phyloP scores from a whole-genome alignment of 164 flowering plant species.

The Vitis rupestris region DNA sequence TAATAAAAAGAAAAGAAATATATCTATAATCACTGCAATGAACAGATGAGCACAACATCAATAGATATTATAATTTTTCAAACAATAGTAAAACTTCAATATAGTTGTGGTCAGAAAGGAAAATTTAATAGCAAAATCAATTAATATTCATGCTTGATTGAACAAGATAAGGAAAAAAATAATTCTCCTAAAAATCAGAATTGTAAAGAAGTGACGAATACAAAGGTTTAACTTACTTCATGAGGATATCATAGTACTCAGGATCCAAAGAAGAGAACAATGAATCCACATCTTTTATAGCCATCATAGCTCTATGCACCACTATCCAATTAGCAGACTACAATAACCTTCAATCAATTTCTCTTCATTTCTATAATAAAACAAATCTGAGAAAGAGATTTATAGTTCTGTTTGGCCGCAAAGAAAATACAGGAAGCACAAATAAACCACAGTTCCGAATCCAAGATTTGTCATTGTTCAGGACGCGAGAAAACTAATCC shows the following conservation, averaged over 20 bases:
- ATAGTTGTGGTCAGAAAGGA: too few relatives aligned
- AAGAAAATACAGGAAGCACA: not conserved
- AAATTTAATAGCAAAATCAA: too few relatives aligned
- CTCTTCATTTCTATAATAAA: conserved; percentile 1
- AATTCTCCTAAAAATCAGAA: not conserved
- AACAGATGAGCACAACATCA: too few relatives aligned
- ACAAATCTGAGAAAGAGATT: not conserved
- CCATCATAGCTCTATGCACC: conserved; percentile 93
- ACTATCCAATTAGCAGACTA: conserved; percentile 98
- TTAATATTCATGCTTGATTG: not conserved
- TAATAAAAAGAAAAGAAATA: too few relatives aligned
- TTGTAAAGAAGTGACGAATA: not conserved
- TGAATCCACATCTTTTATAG: conserved; percentile 83
- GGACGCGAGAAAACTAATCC: too few relatives aligned
- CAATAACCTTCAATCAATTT: conserved; percentile 11
- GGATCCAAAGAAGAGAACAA: conserved; percentile 82
- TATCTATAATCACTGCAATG: too few relatives aligned
- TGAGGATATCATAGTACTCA: conserved; percentile 92
- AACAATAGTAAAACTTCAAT: too few relatives aligned
- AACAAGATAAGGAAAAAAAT: not conserved
- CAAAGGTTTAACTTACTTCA: conserved; percentile 62
- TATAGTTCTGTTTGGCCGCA: not conserved
- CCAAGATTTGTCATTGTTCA: not conserved
- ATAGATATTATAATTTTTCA: too few relatives aligned
- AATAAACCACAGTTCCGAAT: not conserved